phyloP scores from a whole-genome alignment of 352 stramenopile genomes.

The Globisporangium radiosum region DNA sequence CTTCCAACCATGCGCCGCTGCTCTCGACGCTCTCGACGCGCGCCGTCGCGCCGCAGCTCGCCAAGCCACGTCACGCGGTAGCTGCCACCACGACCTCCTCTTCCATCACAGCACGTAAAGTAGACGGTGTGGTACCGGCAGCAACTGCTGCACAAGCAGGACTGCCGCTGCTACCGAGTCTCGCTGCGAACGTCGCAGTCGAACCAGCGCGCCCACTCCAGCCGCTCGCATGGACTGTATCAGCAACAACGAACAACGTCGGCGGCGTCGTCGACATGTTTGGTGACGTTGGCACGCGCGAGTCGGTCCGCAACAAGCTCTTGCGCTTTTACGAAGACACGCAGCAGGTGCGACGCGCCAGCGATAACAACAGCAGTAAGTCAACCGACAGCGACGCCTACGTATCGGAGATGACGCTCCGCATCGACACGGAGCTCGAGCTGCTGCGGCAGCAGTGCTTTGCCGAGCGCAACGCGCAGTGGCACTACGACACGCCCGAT shows the following conservation, averaged over 20 bases:
- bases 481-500: slow-evolving; percentile 44
- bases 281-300: slow-evolving; percentile 20
- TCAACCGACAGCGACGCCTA: background rate
- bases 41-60: background rate
- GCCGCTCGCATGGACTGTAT: background rate
- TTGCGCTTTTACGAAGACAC: slow-evolving; percentile 31
- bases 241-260: background rate
- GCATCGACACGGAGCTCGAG: slow-evolving; percentile 73
- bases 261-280: slow-evolving; percentile 19
- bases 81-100: background rate
- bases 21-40: background rate
- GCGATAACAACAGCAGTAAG: background rate
- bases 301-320: slow-evolving; percentile 33
- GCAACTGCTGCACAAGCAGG: slow-evolving; percentile 14
- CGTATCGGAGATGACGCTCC: slow-evolving; percentile 56
- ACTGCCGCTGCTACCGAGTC: slow-evolving; percentile 24
- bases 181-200: slow-evolving; percentile 9
- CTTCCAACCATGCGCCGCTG: background rate
- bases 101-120: background rate
- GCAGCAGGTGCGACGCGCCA: slow-evolving; percentile 16
- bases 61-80: background rate
- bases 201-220: slow-evolving; percentile 3
- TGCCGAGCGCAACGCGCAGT: slow-evolving; percentile 63
- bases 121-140: background rate
- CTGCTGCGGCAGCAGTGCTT: slow-evolving; percentile 69